A percentile compares a stretch with the other conserved stretches of the same genome.
These are phyloP conservation scores for Tetrapisispora namnaoensis DNA, from an alignment of 805 yeast species.

Conservation along the genomic window DNA sequence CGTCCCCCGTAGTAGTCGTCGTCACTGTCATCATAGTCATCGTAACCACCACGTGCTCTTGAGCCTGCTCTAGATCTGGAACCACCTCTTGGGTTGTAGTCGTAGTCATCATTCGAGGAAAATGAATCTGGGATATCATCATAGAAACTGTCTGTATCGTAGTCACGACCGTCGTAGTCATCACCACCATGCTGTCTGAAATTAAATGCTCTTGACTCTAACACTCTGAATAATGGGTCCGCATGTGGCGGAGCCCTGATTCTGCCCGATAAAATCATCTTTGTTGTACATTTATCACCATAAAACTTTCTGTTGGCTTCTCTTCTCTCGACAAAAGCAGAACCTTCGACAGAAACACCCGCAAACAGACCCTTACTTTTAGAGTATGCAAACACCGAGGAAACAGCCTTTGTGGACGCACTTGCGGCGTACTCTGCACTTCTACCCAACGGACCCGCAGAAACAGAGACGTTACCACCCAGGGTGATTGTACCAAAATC, in stretches of 20 bases:
- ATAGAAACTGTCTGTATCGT: constrained; percentile 63
- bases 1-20: constrained; percentile 2
- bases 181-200: background rate
- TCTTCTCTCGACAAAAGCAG: constrained; percentile 91
- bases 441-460: constrained; percentile 97
- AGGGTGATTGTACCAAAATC: constrained; percentile 89
- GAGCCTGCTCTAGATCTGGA: constrained; percentile 1
- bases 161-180: constrained; percentile 32
- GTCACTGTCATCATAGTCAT: constrained; percentile 9
- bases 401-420: constrained; percentile 75
- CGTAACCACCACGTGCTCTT: constrained; percentile 12
- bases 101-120: constrained; percentile 27
- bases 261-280: constrained; percentile 69
- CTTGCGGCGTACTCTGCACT: constrained; percentile 96
- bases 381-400: constrained; percentile 89
- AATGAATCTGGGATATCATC: constrained; percentile 44
- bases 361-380: constrained; percentile 96
- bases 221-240: constrained; percentile 73
- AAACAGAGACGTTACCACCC: constrained; percentile 91
- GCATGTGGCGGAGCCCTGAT: constrained; percentile 87
- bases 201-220: constrained; percentile 75
- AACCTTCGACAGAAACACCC: constrained; percentile 94
- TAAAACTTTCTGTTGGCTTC: constrained; percentile 94
- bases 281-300: constrained; percentile 82
- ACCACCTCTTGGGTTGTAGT: background rate